These are phyloP conservation scores for Alternaria sp. DNA, from an alignment of 2,329 filamentous ascomycete genomes.

Conservation along the genomic window DNA sequence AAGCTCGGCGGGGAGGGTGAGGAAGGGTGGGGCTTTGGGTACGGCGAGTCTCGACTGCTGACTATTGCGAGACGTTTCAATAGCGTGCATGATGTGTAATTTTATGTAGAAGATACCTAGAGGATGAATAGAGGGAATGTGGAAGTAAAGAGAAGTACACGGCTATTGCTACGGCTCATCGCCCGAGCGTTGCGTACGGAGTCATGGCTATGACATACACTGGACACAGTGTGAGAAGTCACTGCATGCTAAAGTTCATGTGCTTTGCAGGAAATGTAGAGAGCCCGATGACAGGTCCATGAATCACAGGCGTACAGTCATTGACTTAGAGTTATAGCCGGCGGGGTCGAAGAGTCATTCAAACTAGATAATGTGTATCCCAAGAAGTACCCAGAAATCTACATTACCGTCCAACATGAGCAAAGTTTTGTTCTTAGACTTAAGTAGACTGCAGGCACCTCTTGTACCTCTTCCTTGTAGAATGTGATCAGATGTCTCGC, in stretches of 20 bases:
- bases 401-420: too few relatives aligned
- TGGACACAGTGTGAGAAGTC: background rate
- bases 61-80: background rate
- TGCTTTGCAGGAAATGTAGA: background rate
- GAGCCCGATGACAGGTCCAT: background rate
- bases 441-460: background rate
- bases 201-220: background rate
- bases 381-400: too few relatives aligned
- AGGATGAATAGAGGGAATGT: background rate
- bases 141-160: background rate
- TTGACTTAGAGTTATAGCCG: background rate
- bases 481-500: background rate
- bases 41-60: accelerated
- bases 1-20: background rate
- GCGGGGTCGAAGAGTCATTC: background rate
- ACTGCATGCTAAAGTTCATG: background rate
- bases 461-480: background rate
- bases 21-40: background rate
- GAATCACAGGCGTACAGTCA: background rate
- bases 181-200: background rate
- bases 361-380: background rate
- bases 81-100: background rate
- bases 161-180: background rate
- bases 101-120: background rate
- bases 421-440: background rate